Evolutionary conservation across 768 basidiomycete species (phyloP).

Genomic region (Mycena crocata): DNA sequence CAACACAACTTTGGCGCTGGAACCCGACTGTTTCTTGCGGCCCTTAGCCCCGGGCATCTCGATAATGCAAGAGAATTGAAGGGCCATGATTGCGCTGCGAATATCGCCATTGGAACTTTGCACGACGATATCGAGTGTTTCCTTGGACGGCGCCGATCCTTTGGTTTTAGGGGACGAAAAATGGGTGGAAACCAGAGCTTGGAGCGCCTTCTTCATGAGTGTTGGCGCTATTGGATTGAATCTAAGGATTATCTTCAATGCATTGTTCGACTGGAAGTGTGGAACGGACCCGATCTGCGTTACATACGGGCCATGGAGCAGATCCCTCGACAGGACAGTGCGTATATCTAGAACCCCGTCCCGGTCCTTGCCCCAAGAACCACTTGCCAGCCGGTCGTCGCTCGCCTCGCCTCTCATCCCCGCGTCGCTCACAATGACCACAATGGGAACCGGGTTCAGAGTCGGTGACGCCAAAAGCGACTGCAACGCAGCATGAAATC

Average conservation of each 20-base stretch:
- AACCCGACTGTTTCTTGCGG: conserved; percentile 48
- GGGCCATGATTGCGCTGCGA: conserved; percentile 90
- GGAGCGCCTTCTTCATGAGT: conserved; percentile 82
- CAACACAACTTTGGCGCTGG: conserved; percentile 55
- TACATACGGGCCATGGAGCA: conserved; percentile 80
- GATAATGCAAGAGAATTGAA: conserved; percentile 84
- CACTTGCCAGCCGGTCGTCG: conserved; percentile 56
- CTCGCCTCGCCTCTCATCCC: conserved; percentile 79
- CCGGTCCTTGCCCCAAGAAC: conserved; percentile 61
- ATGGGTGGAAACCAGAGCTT: conserved; percentile 63
- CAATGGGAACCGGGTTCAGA: conserved; percentile 67
- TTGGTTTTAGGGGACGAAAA: conserved; percentile 47
- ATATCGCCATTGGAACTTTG: conserved; percentile 91
- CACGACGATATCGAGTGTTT: conserved; percentile 80
- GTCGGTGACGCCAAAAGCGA: conserved; percentile 59
- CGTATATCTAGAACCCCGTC: conserved; percentile 72
- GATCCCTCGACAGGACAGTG: conserved; percentile 73
- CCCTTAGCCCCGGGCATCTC: conserved; percentile 44
- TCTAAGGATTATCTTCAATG: conserved; percentile 50
- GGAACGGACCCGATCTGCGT: conserved; percentile 79
- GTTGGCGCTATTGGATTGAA: conserved; percentile 95
- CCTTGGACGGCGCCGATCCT: conserved; percentile 63
- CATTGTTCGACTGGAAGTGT: neutral
- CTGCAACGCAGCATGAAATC: conserved; percentile 79
- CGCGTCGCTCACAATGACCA: conserved; percentile 87